Base-by-base conservation (phyloP, 208 protist species). In the Acanthamoeba lenticulata region DNA sequence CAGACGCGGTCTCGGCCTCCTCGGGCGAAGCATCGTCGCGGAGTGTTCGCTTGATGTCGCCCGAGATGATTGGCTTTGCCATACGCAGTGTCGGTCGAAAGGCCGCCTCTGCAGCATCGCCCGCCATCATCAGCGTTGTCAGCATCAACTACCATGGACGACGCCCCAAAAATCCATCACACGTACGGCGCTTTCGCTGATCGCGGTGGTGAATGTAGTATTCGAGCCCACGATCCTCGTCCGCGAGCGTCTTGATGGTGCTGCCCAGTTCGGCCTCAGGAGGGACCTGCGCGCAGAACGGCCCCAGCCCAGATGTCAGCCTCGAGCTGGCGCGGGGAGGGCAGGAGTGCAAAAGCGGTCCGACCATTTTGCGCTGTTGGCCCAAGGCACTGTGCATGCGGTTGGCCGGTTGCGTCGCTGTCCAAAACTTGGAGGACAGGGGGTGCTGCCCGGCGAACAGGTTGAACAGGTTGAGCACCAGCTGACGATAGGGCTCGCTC, bases 401-500 rank as follows among this genome's bases (percentile, higher is more conserved):
- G 65, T 74, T n/a, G 6, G 65, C 32, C 24, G 65, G 65, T 15
- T 74, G 65, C 32, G 65, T 74, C 32, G 65, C 65, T 11, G 65
- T 74, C 65, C 65, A 74, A 13, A 74, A 74, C 34, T 74, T 74
- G 65, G 65, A 44, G 65, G 65, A 74, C 6, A 44, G 36, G 34
- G 36, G 65, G 19, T 74, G 65, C 34, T 74, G 65, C 3, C 65
- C 65, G 32, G 65, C 36, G 65, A 74, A 74, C 6, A 74, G 65
- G 42, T 52, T 60, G 49, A 88, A 60, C 32, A 55, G 49, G 49
- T 52, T 62, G 49, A 88, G 49, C 29, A 88, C 79, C 45, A 91
- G 36, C 49, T 91, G 85, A 27, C 89, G 60, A 11, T 93, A 93
- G 36, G 91, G 91, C 40, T 94, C 91, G 29, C 47, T 69, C 2